Evolutionary conservation across 306 rosid species (phyloP).

Genomic region (Prunus davidiana): DNA sequence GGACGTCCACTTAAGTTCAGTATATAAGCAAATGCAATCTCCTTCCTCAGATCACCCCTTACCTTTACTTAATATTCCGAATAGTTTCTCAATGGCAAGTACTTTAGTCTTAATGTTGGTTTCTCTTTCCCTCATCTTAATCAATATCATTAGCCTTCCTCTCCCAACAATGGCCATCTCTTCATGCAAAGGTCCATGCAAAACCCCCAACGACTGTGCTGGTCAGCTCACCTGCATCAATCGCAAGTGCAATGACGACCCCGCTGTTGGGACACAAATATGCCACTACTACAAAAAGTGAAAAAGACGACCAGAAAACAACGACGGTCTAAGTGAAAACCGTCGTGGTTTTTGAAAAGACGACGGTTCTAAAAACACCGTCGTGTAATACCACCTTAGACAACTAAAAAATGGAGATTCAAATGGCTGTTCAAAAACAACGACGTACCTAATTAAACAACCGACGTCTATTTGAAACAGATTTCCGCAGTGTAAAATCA

Average conservation of each 20-base stretch:
- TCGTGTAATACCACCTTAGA: too few relatives aligned
- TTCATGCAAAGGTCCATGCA: constrained; percentile 39
- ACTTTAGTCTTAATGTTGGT: not conserved
- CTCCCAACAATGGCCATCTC: constrained; percentile 26
- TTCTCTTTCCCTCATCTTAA: not conserved
- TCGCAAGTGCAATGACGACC: constrained; percentile 45
- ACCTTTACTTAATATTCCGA: not conserved
- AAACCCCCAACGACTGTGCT: constrained; percentile 28
- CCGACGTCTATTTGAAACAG: too few relatives aligned
- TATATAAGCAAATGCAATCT: not conserved
- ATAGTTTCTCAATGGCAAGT: not conserved
- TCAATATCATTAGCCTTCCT: constrained; percentile 1
- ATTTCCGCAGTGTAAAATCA: too few relatives aligned
- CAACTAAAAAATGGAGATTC: too few relatives aligned
- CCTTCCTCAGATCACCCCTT: not conserved
- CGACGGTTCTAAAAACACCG: too few relatives aligned
- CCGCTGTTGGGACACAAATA: constrained; percentile 29
- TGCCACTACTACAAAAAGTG: too few relatives aligned
- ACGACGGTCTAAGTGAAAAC: too few relatives aligned
- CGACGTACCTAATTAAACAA: too few relatives aligned
- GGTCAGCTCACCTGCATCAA: constrained; percentile 54
- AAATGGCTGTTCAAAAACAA: too few relatives aligned
- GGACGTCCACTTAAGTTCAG: not conserved
- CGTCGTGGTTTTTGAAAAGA: too few relatives aligned
- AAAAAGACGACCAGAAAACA: too few relatives aligned